Percentiles rank a stretch among this genome's conserved stretches.
phyloP scores from a whole-genome alignment of 306 rosid genomes.

The Castanea mollissima region DNA sequence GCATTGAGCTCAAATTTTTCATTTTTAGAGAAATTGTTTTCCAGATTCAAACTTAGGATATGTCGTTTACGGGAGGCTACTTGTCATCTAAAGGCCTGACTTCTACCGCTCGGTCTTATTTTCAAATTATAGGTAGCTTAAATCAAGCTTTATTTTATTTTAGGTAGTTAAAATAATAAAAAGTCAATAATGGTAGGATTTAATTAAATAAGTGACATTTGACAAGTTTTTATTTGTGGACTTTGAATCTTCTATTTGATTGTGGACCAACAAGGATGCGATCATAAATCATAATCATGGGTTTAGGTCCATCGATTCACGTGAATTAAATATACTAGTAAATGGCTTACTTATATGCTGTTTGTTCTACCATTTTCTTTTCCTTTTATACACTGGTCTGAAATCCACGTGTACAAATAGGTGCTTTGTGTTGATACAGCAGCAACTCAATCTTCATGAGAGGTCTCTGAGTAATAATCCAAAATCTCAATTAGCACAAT shows the following conservation, averaged over 20 bases:
- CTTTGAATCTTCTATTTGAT: neutral
- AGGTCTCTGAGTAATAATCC: conserved; percentile 18
- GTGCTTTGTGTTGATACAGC: conserved; percentile 92
- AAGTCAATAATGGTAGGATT: too few species aligned
- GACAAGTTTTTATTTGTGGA: too few species aligned
- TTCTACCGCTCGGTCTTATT: neutral
- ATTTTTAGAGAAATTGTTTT: too few species aligned
- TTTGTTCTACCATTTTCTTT: neutral
- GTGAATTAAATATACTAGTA: neutral
- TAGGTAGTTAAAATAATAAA: too few species aligned
- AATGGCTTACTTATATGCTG: conserved; percentile 1
- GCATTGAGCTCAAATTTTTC: too few species aligned
- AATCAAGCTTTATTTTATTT: too few species aligned
- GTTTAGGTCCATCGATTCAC: neutral
- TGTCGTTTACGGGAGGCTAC: too few species aligned
- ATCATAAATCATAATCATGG: neutral
- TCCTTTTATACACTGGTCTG: conserved; percentile 57
- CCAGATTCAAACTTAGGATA: too few species aligned
- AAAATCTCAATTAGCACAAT: neutral
- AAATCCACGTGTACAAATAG: conserved; percentile 94
- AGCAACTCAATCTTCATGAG: conserved; percentile 47
- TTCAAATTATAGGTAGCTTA: neutral
- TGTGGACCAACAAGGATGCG: neutral
- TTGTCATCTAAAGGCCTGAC: too few species aligned
- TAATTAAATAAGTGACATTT: too few species aligned